These are phyloP conservation scores for Suillus subaureus DNA, from an alignment of 768 basidiomycete species.

Conservation along the genomic window DNA sequence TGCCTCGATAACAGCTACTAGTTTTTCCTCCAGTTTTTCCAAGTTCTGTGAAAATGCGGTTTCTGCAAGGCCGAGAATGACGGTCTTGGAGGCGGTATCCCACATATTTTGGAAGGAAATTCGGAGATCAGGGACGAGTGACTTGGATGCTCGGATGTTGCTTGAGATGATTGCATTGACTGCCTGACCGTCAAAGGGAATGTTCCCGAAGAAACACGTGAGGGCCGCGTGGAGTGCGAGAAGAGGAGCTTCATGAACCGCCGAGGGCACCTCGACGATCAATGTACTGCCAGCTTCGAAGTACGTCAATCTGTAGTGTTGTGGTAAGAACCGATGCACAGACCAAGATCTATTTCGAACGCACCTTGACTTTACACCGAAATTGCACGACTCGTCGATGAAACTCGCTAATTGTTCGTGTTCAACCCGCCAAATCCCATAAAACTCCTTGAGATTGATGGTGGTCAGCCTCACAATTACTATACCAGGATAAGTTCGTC, in stretches of 20 bases:
- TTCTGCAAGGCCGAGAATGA: not conserved
- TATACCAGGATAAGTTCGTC: not conserved
- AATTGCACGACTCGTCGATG: not conserved
- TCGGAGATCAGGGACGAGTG: not conserved
- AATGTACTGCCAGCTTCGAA: not conserved
- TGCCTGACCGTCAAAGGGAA: not conserved
- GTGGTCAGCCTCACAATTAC: not conserved
- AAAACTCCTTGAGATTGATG: not conserved
- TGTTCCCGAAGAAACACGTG: not conserved
- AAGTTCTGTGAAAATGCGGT: not conserved
- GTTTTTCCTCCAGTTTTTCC: rapidly evolving
- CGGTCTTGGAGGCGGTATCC: not conserved
- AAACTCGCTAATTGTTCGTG: not conserved
- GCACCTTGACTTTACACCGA: not conserved
- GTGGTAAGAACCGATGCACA: not conserved
- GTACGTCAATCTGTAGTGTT: not conserved
- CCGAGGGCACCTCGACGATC: not conserved
- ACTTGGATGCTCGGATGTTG: not conserved
- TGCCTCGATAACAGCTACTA: too few relatives aligned
- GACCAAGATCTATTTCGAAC: not conserved
- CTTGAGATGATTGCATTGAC: not conserved
- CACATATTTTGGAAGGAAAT: not conserved
- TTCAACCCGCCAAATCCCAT: not conserved
- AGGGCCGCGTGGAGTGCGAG: too few relatives aligned
- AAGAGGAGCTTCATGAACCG: not conserved